phyloP scores from a whole-genome alignment of 2,329 filamentous ascomycete genomes.

The Hypoxylon sp. region DNA sequence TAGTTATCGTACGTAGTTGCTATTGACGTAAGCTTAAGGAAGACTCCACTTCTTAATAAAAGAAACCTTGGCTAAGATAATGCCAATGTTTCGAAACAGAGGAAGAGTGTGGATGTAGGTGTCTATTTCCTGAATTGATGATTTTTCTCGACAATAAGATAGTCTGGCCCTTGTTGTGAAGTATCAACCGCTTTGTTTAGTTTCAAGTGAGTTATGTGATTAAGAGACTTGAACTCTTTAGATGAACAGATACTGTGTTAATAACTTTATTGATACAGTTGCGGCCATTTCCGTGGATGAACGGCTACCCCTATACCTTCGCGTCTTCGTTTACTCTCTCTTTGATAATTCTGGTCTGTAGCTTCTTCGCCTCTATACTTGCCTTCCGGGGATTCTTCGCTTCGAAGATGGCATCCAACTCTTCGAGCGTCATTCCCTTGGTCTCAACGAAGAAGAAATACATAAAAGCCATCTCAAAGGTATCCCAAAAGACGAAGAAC shows the following conservation, averaged over 20 bases:
- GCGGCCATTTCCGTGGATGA: background rate
- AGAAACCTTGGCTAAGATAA: background rate
- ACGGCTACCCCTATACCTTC: background rate
- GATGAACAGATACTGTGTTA: background rate
- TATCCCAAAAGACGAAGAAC: slow-evolving; percentile 57
- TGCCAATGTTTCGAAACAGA: background rate
- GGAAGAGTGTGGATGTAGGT: background rate
- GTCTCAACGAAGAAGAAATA: slow-evolving; percentile 57
- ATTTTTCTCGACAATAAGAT: background rate
- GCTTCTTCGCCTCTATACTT: slow-evolving; percentile 49
- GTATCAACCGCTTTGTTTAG: too few relatives aligned
- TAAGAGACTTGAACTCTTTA: background rate
- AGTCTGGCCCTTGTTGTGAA: background rate
- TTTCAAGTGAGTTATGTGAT: background rate
- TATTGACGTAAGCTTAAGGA: background rate
- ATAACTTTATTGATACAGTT: background rate
- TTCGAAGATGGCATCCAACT: slow-evolving; percentile 56
- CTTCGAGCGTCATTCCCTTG: slow-evolving; percentile 54
- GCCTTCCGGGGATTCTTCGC: slow-evolving; percentile 56
- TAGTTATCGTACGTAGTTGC: background rate
- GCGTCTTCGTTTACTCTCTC: slow-evolving; percentile 5
- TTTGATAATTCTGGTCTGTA: slow-evolving; percentile 44
- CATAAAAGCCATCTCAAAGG: slow-evolving; percentile 54
- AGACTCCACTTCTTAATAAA: background rate
- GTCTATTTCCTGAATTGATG: background rate